Base-by-base conservation (phyloP, 352 stramenopile genomes). In the Phytophthora melonis region DNA sequence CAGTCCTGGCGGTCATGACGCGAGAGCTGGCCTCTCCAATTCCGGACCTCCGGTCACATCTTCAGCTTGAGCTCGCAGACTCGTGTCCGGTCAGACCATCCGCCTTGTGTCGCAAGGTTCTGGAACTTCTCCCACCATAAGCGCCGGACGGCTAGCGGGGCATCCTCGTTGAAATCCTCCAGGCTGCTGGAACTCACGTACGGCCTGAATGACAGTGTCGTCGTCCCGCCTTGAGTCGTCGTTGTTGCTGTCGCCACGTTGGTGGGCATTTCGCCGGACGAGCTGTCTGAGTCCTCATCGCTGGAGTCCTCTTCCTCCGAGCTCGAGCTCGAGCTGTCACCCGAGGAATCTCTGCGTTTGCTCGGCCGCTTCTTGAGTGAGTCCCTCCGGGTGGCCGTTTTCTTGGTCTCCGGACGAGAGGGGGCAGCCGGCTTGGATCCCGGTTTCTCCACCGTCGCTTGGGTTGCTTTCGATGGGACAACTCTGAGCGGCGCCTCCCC, bases 41-140 rank as follows among this genome's bases (percentile, higher is more conserved):
- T n/a, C n/a, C n/a, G n/a, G n/a, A n/a, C n/a, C n/a, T n/a, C n/a
- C n/a, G n/a, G n/a, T n/a, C n/a, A n/a, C n/a, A n/a, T n/a, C n/a
- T n/a, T n/a, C n/a, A n/a, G n/a, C n/a, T n/a, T n/a, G 8, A 5
- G 47, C 21, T 66, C 10, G 14, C 58, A 66, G 3, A 52, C 11
- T 19, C 50, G 58, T 0, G 32, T 41, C n/a, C 14, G 13, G 49
- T 66, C 60, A 3, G n/a, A 21, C 47, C 60, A 67, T 16, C 30
- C 60, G 8, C 30, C 60, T 32, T 32, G 27, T 8, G 58, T 27
- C 9, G 25, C 32, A 1, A 52, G 55, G 2, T 5, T 54, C 30
- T 43, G 47, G 47, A 66, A 66, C 10, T 14, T 32, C 30, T 58
- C 60, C 49, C n/a, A 53, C 60, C 47, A 59, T 13, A 30, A 27